Evolutionary conservation across 176 grass and related monocot species (phyloP).

Genomic region (Otatea glauca): DNA sequence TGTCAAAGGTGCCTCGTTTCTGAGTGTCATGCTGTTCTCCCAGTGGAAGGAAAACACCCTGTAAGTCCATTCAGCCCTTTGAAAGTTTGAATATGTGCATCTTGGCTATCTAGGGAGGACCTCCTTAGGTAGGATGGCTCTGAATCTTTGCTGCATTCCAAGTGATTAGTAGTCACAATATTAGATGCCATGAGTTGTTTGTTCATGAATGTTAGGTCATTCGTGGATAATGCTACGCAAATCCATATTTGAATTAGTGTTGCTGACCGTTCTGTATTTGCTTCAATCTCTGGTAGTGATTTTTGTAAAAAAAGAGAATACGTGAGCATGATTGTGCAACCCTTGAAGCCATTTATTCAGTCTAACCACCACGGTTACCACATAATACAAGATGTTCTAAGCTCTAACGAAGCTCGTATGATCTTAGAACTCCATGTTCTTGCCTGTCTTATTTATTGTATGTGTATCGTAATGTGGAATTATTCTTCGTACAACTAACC

Average conservation of each 20-base stretch:
- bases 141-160: not conserved
- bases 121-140: not conserved
- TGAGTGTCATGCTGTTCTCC: conserved; percentile 42
- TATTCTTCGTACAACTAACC: not conserved
- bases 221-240: not conserved
- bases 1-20: conserved; percentile 63
- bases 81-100: not conserved
- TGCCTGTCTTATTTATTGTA: not conserved
- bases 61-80: conserved; percentile 27
- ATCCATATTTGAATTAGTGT: not conserved
- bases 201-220: not conserved
- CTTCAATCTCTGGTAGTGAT: not conserved
- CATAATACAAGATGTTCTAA: not conserved
- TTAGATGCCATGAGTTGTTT: not conserved
- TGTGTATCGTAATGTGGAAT: not conserved
- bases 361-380: not conserved
- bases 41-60: conserved; percentile 33
- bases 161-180: not conserved
- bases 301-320: not conserved
- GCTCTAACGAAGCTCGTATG: not conserved
- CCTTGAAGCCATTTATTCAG: not conserved
- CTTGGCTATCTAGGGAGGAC: not conserved
- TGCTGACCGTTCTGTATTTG: not conserved
- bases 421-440: not conserved
- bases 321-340: not conserved